Base-by-base conservation (phyloP, 495 filamentous ascomycete genomes). In the Xylaria flabelliformis region DNA sequence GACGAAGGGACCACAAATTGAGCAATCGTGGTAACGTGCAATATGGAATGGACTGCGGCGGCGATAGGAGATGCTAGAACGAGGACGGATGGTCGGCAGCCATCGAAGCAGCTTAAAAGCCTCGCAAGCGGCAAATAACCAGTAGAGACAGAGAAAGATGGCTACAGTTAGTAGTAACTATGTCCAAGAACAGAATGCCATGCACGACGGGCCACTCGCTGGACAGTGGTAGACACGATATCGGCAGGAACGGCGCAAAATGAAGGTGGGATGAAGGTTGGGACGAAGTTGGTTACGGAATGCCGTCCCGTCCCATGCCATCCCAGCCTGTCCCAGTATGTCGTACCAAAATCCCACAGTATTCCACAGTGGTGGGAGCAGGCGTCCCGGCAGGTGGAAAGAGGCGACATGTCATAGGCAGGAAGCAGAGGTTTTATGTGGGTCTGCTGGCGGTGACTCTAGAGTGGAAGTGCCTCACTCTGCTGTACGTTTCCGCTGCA, bases 251-350 rank as follows among this genome's bases (percentile, higher is more conserved):
- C 19, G 42, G 63, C 42, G 63, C 42, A 46, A 29, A 51, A 53
- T 53, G 64, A 67, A 53, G 29, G 64, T 67, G 64, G 64, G 64
- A 67, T 67, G 64, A 19, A 24, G 64, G 36, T 42, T 41, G 65
- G 56, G 50, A 13, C 41, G 48, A 67, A 56, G 65, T 67, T 29
- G 64, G 64, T 19, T 61, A 39, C 21, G 24, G 46, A 0, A 21
- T 53, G 21, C 59, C 9, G 39, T 63, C 36, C 59, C 39, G 19
- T 63, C 36, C 34, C 59, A 63, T 19, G 13, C 19, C 10, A 21
- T 61, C 34, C 56, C 10, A 59, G 32, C 19, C 15, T n/a, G 29
- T 39, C 32, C 29, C 34, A 61, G 59, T 41, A 26, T 15, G 39
- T 63, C 2, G 59, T 21, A 42, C 36, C 36, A 44, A n/a, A 19